Percentiles rank a stretch among this genome's conserved stretches.
Evolutionary conservation across 441 rosid genomes (phyloP).

Genomic region (Melastoma candidum): DNA sequence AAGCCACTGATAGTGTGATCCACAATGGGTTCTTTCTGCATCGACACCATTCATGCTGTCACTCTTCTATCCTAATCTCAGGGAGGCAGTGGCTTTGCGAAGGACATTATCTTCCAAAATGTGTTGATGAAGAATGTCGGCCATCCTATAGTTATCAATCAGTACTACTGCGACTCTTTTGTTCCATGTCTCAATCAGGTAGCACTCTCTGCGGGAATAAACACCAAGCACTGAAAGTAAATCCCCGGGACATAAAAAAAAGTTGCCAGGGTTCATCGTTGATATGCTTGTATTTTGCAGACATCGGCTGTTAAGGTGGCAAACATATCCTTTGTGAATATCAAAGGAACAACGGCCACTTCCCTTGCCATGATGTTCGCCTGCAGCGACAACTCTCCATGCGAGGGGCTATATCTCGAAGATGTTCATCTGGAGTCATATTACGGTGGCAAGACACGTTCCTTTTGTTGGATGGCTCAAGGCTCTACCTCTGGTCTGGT

Average conservation of each 20-base stretch:
- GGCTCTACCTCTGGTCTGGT: conserved; percentile 54
- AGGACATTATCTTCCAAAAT: conserved; percentile 47
- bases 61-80: conserved; percentile 17
- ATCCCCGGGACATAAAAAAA: background rate
- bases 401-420: conserved; percentile 48
- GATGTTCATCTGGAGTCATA: conserved; percentile 45
- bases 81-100: conserved; percentile 82
- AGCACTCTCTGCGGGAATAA: background rate
- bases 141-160: conserved; percentile 76
- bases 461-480: conserved; percentile 78
- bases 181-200: conserved; percentile 84
- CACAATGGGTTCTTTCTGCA: background rate
- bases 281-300: conserved; percentile 29
- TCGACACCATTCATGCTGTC: background rate
- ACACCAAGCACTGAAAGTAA: background rate
- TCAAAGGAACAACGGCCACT: conserved; percentile 74
- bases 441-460: conserved; percentile 26
- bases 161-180: conserved; percentile 74
- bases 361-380: conserved; percentile 57
- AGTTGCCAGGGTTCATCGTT: background rate
- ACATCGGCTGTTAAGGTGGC: conserved; percentile 61
- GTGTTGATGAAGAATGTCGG: conserved; percentile 72
- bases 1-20: conserved; percentile 1
- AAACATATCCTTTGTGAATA: conserved; percentile 42
- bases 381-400: conserved; percentile 66